phyloP scores from a whole-genome alignment of 2,329 filamentous ascomycete genomes.

The Diaporthe vaccinii region DNA sequence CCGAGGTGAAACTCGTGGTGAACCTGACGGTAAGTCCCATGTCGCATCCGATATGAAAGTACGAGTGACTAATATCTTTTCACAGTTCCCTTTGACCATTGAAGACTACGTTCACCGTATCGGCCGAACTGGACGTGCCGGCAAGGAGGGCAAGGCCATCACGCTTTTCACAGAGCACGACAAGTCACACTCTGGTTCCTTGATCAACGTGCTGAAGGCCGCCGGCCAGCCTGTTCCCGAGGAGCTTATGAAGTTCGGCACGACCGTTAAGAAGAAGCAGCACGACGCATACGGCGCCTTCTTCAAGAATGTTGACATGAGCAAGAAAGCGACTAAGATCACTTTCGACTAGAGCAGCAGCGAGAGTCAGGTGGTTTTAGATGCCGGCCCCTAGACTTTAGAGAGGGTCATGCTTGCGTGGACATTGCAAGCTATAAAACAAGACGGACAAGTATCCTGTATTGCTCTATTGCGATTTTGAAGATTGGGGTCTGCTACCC shows the following conservation, averaged over 20 bases:
- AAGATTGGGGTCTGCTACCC: conserved; percentile 42
- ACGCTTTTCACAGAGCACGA: conserved; percentile 97
- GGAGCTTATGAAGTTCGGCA: conserved; percentile 93
- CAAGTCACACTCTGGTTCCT: conserved; percentile 87
- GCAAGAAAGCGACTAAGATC: conserved; percentile 90
- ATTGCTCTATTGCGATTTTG: conserved; percentile 20
- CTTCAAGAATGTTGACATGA: conserved; percentile 89
- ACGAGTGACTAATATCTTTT: conserved; percentile 32
- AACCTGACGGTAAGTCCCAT: conserved; percentile 79
- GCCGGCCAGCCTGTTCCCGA: conserved; percentile 93
- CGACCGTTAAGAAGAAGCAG: conserved; percentile 98
- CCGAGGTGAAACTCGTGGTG: conserved; percentile 92
- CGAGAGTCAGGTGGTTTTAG: not conserved
- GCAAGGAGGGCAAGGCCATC: conserved; percentile 88
- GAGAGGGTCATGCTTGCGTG: not conserved
- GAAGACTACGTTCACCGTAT: conserved; percentile 99
- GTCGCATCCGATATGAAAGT: conserved; percentile 7
- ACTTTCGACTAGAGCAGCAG: conserved; percentile 76
- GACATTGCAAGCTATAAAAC: not conserved
- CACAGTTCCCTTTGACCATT: conserved; percentile 87
- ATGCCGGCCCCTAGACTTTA: not conserved
- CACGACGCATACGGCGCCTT: conserved; percentile 97
- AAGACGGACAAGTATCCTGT: not conserved
- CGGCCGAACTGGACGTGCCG: conserved; percentile 92
- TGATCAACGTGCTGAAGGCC: conserved; percentile 94